These are phyloP conservation scores for Scedosporium apiospermum DNA, from an alignment of 2,329 filamentous ascomycete species.

Conservation along the genomic window DNA sequence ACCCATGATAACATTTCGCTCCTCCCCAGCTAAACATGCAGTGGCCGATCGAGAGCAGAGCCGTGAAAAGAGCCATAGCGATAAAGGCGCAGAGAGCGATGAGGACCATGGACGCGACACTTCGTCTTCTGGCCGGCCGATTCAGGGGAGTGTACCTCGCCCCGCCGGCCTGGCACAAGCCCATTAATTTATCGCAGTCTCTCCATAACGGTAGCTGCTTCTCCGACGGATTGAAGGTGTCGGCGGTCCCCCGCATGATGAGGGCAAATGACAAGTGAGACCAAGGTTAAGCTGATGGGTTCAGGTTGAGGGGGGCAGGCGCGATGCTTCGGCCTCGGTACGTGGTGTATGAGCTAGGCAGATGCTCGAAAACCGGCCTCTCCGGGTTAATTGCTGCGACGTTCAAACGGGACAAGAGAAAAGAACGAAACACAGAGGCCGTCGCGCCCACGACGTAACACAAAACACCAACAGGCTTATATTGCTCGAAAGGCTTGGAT, in stretches of 20 bases:
- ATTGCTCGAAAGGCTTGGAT: too few relatives aligned
- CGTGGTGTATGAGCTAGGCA: too few relatives aligned
- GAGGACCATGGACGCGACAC: constrained; percentile 4
- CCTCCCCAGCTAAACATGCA: constrained; percentile 14
- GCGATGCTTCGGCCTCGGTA: too few relatives aligned
- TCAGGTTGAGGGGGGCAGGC: too few relatives aligned
- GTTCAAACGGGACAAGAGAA: too few relatives aligned
- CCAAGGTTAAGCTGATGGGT: background rate
- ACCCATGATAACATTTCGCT: constrained; percentile 21
- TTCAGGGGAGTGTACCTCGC: background rate
- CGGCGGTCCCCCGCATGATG: background rate
- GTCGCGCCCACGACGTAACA: too few relatives aligned
- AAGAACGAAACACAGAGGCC: too few relatives aligned
- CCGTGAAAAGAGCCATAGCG: constrained; percentile 14
- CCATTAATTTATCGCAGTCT: background rate
- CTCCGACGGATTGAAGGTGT: background rate
- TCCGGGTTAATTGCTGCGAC: too few relatives aligned
- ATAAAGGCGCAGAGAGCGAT: constrained; percentile 11
- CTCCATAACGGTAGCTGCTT: background rate
- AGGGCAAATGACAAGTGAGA: background rate
- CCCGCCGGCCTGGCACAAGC: background rate
- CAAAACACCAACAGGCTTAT: too few relatives aligned
- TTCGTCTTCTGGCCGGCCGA: background rate
- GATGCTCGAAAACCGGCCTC: too few relatives aligned
- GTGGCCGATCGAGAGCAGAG: constrained; percentile 14